Conservation (phyloP, 2,329 filamentous ascomycete genomes). For the Verticillium longisporum region DNA sequence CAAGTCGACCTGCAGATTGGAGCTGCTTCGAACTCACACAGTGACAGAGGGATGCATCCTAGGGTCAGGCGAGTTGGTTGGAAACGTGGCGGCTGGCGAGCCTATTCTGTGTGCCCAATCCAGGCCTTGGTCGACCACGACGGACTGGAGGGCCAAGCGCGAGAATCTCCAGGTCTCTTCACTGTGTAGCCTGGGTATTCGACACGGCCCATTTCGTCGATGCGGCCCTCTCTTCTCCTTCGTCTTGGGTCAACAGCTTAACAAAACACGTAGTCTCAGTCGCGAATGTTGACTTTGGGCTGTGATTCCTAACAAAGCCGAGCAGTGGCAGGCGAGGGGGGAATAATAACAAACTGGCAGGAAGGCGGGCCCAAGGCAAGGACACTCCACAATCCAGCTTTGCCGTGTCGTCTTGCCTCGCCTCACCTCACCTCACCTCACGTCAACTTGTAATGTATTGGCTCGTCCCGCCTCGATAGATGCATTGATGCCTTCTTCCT, state of each 20-base stretch:
- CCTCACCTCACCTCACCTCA: not conserved
- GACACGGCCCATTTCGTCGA: no score
- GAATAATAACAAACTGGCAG: not conserved
- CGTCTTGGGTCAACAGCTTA: not conserved
- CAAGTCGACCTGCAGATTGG: not conserved
- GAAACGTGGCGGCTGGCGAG: constrained; percentile 1
- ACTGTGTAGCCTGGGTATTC: not conserved
- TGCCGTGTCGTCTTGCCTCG: not conserved
- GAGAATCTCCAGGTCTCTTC: not conserved
- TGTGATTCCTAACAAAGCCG: not conserved
- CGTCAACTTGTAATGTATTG: no score
- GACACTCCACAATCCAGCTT: not conserved
- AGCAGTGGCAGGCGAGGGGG: not conserved
- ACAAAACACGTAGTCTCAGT: not conserved
- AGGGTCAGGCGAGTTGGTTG: not conserved
- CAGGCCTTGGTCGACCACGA: not conserved
- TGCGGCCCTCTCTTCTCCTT: no score
- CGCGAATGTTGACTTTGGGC: not conserved
- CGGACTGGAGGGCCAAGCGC: constrained; percentile 1
- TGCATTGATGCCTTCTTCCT: not conserved
- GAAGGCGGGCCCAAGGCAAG: not conserved
- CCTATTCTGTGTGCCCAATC: not conserved
- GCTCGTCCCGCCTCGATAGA: not conserved
- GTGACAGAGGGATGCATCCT: not conserved
- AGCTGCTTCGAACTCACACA: not conserved